Percentiles rank a stretch among this genome's conserved stretches.
Evolutionary conservation across 2,329 filamentous ascomycete species (phyloP).

Genomic region (Colletotrichum plurivorum): DNA sequence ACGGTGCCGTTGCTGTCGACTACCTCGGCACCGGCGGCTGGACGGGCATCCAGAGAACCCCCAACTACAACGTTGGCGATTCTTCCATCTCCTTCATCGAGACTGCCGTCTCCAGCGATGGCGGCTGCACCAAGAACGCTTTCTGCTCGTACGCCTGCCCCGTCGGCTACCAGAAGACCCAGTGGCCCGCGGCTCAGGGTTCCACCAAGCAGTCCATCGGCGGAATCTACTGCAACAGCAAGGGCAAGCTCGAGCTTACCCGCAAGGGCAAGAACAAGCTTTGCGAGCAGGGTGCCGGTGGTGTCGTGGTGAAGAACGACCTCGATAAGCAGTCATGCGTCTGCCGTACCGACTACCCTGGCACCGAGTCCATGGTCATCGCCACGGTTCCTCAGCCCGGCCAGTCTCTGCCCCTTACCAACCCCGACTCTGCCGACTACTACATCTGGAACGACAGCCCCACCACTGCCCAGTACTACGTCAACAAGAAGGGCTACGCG

Average conservation of each 20-base stretch:
- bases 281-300: conserved; percentile 80
- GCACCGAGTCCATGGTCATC: conserved; percentile 89
- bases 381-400: conserved; percentile 77
- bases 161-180: conserved; percentile 90
- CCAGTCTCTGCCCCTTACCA: conserved; percentile 75
- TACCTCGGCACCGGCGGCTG: conserved; percentile 82
- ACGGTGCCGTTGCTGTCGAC: conserved; percentile 80
- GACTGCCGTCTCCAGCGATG: conserved; percentile 71
- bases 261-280: conserved; percentile 77
- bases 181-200: conserved; percentile 88
- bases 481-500: conserved; percentile 84
- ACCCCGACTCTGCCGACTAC: conserved; percentile 79
- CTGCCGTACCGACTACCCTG: conserved; percentile 97
- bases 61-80: conserved; percentile 63
- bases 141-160: conserved; percentile 97
- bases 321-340: conserved; percentile 77
- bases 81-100: conserved; percentile 75
- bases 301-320: conserved; percentile 83
- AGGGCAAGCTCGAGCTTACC: conserved; percentile 83
- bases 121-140: conserved; percentile 69
- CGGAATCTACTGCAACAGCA: conserved; percentile 82
- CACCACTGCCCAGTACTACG: conserved; percentile 96
- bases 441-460: conserved; percentile 81
- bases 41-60: conserved; percentile 81
- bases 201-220: conserved; percentile 86